These are phyloP conservation scores for Exsudoporus frostii DNA, from an alignment of 768 basidiomycete genomes.

Conservation along the genomic window DNA sequence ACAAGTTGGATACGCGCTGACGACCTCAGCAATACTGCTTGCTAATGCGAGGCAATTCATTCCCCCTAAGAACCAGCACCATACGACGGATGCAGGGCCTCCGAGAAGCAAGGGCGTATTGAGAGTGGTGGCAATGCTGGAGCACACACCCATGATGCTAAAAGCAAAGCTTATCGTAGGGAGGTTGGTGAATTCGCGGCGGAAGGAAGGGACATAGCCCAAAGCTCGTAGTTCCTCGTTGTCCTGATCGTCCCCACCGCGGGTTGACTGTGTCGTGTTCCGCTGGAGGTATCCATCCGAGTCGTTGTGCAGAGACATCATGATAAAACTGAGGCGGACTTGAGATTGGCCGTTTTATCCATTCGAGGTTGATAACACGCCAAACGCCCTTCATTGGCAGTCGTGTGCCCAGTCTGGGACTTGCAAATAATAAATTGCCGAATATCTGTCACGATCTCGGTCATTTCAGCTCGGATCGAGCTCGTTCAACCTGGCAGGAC, in stretches of 20 bases:
- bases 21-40: conserved; percentile 30
- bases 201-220: conserved; percentile 35
- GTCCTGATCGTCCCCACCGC: conserved; percentile 4
- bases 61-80: conserved; percentile 35
- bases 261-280: background rate
- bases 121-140: conserved; percentile 37
- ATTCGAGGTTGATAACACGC: background rate
- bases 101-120: conserved; percentile 37
- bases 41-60: conserved; percentile 29
- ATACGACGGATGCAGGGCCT: conserved; percentile 36
- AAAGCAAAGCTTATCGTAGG: conserved; percentile 34
- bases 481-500: background rate
- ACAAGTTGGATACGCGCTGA: conserved; percentile 32
- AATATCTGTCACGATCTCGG: background rate
- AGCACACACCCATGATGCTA: conserved; percentile 36
- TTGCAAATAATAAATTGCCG: background rate
- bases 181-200: conserved; percentile 43
- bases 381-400: background rate
- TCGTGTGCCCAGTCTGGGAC: background rate
- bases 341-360: background rate
- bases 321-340: background rate
- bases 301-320: conserved; percentile 1
- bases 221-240: conserved; percentile 25
- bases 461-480: background rate
- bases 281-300: background rate